phyloP scores from a whole-genome alignment of 768 basidiomycete species.

The Chlorophyllum brunneum region DNA sequence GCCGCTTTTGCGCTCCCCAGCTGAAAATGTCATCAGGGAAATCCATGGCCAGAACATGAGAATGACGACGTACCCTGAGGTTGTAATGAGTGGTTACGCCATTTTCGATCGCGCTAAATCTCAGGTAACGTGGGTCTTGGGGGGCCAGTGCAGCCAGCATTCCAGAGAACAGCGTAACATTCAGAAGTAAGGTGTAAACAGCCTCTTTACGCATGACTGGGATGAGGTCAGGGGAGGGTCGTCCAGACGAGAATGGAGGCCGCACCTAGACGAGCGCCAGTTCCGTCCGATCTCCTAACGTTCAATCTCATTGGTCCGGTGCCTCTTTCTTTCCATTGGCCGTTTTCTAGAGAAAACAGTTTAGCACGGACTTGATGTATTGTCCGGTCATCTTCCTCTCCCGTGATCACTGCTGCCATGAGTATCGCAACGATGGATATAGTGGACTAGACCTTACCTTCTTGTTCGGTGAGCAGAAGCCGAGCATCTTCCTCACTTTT shows the following conservation, averaged over 20 bases:
- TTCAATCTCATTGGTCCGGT: constrained; percentile 71
- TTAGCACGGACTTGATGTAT: constrained; percentile 76
- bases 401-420: constrained; percentile 53
- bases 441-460: constrained; percentile 39
- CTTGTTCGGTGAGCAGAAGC: constrained; percentile 60
- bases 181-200: constrained; percentile 69
- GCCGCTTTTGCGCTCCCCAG: constrained; percentile 69
- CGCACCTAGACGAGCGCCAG: constrained; percentile 66
- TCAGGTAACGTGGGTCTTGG: constrained; percentile 76
- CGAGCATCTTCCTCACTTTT: constrained; percentile 47
- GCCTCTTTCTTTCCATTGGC: constrained; percentile 76
- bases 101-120: constrained; percentile 69
- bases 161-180: constrained; percentile 72
- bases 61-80: constrained; percentile 51
- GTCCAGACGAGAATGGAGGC: constrained; percentile 12
- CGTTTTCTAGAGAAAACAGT: constrained; percentile 56
- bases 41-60: constrained; percentile 9
- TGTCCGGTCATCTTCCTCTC: constrained; percentile 81
- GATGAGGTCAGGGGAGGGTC: constrained; percentile 4
- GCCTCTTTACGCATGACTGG: constrained; percentile 86
- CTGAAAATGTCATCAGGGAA: constrained; percentile 28
- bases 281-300: constrained; percentile 57
- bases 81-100: constrained; percentile 67
- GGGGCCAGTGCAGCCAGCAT: constrained; percentile 65
- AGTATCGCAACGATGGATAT: constrained; percentile 10